Base-by-base conservation (phyloP, 192 early-diverging fungal species). In the Coemansia sp. region DNA sequence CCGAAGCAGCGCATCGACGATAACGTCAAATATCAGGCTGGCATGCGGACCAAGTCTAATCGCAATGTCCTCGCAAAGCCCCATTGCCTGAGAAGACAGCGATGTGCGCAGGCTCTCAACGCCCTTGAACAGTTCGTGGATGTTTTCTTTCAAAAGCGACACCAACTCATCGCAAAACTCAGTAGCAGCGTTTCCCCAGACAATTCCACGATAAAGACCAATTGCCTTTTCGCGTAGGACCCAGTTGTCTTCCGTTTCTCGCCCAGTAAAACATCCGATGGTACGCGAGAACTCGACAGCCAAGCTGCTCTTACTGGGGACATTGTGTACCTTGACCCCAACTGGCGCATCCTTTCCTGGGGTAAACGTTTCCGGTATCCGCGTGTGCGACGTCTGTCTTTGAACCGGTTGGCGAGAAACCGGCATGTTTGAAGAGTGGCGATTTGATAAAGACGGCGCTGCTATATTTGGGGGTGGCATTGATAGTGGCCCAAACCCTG, bases 241-340 rank as follows among this genome's bases (percentile, higher is more conserved):
- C 81, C 81, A 83, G 53, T 83, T 83, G 34, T 69, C 72, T 38
- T 83, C 81, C 1, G 81, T 62, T 48, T 83, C 81, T 51, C 76
- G 72, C 6, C 81, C 81, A 18, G 60, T 52, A 67, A 83, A 83
- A 10, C 61, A 64, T 2, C 66, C 74, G 12, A 66, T 26, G 3
- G 71, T 66, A 10, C 68, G 75, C 1, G 72, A 61, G 60, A 82
- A 77, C 62, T 82, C 80, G 1, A 58, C 57, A 5, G 68, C 63
- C 63, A 82, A 56, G 43, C 67, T 70, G 43, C 53, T 65, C 20
- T 45, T 67, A 52, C 75, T 77, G 8, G 75, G 71, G 3, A 82
- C 75, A 41, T 82, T 64, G 59, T 71, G 66, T 39, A 67, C 48
- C n/a, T 71, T 68, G 62, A 82, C 71, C 12, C 67, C 75, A 8